Evolutionary conservation across 75 land plant genomes (phyloP).

Genomic region (Pseudotsuga menziesii): DNA sequence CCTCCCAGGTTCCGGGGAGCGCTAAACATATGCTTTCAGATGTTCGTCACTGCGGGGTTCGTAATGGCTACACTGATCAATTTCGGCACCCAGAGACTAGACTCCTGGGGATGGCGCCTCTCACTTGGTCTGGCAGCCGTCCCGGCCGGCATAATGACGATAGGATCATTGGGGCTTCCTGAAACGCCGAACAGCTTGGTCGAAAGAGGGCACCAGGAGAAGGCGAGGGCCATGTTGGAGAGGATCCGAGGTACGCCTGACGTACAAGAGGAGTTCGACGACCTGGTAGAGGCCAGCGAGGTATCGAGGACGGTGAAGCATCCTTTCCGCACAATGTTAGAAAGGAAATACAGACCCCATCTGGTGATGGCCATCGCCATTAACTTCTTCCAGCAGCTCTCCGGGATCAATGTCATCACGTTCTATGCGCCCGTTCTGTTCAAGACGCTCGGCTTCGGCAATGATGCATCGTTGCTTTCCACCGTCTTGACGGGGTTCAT

Average conservation of each 20-base stretch:
- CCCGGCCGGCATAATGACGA: conserved; percentile 63
- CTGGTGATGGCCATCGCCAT: conserved; percentile 46
- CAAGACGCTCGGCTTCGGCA: conserved; percentile 43
- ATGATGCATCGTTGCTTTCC: conserved; percentile 40
- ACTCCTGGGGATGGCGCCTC: conserved; percentile 66
- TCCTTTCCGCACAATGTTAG: conserved; percentile 52
- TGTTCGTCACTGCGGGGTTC: conserved; percentile 21
- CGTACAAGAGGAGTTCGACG: conserved; percentile 53
- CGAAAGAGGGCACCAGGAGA: conserved; percentile 44
- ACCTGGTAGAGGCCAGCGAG: conserved; percentile 59
- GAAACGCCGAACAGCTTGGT: conserved; percentile 84
- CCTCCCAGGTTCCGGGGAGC: neutral
- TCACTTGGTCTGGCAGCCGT: conserved; percentile 61
- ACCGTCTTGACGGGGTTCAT: conserved; percentile 52
- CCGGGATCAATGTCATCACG: conserved; percentile 59
- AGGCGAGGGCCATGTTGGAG: conserved; percentile 34
- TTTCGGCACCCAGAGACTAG: conserved; percentile 13
- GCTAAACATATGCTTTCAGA: conserved; percentile 17
- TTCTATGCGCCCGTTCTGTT: conserved; percentile 63
- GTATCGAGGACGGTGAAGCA: conserved; percentile 40
- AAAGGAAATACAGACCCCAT: conserved; percentile 50
- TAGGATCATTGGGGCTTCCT: conserved; percentile 57
- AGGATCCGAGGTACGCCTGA: conserved; percentile 55
- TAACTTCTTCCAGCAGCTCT: conserved; percentile 44
- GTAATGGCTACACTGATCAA: conserved; percentile 28